These are phyloP conservation scores for Boletus semigastroideus DNA, from an alignment of 1,284 basidiomycete genomes.

Conservation along the genomic window DNA sequence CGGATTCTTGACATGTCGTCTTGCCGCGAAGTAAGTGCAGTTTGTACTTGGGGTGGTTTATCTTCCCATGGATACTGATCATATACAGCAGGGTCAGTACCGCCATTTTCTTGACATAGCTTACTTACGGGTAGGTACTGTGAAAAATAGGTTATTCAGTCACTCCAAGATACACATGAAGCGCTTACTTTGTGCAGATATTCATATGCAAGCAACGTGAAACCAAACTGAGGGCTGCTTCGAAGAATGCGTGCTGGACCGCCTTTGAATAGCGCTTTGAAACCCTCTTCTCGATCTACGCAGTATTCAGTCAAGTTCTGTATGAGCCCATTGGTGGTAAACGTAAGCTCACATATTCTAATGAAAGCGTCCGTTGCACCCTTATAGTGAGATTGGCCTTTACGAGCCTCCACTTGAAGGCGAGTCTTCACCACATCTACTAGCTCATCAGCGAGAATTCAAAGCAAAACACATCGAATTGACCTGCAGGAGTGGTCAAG, in stretches of 20 bases:
- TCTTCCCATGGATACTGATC: conserved; percentile 76
- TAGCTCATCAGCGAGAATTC: conserved; percentile 15
- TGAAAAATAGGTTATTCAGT: neutral
- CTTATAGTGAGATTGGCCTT: conserved; percentile 92
- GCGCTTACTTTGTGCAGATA: conserved; percentile 66
- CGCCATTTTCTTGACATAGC: neutral
- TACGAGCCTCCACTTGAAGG: conserved; percentile 92
- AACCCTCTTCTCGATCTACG: conserved; percentile 82
- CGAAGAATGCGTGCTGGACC: conserved; percentile 89
- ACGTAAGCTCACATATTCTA: conserved; percentile 74
- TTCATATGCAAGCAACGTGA: conserved; percentile 90
- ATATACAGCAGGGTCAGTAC: conserved; percentile 6
- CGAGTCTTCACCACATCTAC: conserved; percentile 98
- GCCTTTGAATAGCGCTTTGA: conserved; percentile 92
- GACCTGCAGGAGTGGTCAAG: conserved; percentile 81
- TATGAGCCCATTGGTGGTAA: neutral
- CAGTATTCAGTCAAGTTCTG: conserved; percentile 13
- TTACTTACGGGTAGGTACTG: conserved; percentile 70
- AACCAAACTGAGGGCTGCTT: conserved; percentile 88
- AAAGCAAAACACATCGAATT: conserved; percentile 20
- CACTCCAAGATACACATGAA: neutral
- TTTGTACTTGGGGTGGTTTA: conserved; percentile 62
- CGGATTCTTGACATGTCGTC: conserved; percentile 87
- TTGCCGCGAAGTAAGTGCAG: conserved; percentile 65
- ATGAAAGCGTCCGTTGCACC: conserved; percentile 87